phyloP scores from a whole-genome alignment of 2,329 filamentous ascomycete species.

The Alternaria rosae region DNA sequence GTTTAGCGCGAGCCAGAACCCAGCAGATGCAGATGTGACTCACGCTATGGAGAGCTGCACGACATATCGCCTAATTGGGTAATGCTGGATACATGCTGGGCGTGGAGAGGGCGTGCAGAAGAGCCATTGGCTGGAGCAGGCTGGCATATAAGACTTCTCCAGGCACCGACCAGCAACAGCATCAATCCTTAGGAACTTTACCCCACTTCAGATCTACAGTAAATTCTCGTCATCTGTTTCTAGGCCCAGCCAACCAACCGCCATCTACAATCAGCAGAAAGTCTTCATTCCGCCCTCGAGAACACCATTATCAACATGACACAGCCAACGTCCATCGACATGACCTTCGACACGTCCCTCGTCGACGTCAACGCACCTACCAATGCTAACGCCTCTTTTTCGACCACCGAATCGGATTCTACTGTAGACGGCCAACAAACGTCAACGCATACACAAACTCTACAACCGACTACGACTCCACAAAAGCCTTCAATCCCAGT shows the following conservation, averaged over 20 bases:
- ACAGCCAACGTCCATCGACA: conserved; percentile 44
- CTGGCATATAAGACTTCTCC: conserved; percentile 15
- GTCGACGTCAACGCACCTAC: conserved; percentile 38
- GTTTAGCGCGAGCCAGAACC: conserved; percentile 15
- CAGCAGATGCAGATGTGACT: conserved; percentile 38
- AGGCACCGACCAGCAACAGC: conserved; percentile 13
- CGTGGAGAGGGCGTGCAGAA: conserved; percentile 21
- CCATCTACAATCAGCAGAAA: neutral
- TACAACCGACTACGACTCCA: neutral
- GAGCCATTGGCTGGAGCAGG: conserved; percentile 29
- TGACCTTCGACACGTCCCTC: conserved; percentile 51
- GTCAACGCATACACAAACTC: conserved; percentile 23
- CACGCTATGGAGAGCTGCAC: conserved; percentile 34
- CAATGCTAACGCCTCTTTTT: conserved; percentile 41
- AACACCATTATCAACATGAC: conserved; percentile 37
- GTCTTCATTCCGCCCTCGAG: neutral
- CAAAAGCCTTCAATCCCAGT: conserved; percentile 24
- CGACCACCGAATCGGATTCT: conserved; percentile 46
- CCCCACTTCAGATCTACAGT: conserved; percentile 1
- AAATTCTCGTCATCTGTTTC: neutral
- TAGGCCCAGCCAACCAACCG: neutral
- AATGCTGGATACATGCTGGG: conserved; percentile 22
- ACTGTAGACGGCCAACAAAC: conserved; percentile 29
- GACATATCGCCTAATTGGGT: conserved; percentile 38
- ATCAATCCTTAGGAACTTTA: conserved; percentile 15